phyloP scores from a whole-genome alignment of 345 rosid genomes.

The Lepidium aucheri region DNA sequence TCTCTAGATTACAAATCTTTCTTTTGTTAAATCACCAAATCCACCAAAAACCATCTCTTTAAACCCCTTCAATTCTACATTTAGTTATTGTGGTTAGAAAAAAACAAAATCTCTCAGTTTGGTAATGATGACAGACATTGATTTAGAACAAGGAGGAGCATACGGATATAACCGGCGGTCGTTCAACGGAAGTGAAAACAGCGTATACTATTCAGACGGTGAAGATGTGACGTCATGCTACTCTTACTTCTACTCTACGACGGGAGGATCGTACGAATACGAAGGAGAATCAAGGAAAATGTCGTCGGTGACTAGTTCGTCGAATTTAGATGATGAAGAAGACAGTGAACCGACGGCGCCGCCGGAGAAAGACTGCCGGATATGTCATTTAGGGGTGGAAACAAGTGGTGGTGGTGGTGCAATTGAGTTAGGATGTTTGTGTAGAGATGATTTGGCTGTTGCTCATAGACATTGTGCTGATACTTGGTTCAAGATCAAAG shows the following conservation, averaged over 20 bases:
- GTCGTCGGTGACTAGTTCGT: slow-evolving; percentile 40
- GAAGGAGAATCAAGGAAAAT: slow-evolving; percentile 29
- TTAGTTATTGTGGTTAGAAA: not conserved
- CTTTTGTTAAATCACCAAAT: slow-evolving; percentile 9
- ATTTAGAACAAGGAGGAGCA: slow-evolving; percentile 54
- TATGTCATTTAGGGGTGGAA: slow-evolving; percentile 84
- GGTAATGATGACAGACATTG: slow-evolving; percentile 30
- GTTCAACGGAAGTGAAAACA: slow-evolving; percentile 26
- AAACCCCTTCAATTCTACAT: not conserved
- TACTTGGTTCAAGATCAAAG: slow-evolving; percentile 94
- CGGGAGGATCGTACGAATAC: slow-evolving; percentile 57
- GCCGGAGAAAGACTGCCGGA: slow-evolving; percentile 62
- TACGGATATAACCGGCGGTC: slow-evolving; percentile 27
- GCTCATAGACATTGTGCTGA: slow-evolving; percentile 97
- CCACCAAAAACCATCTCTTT: slow-evolving; percentile 12
- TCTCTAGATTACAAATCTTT: not conserved
- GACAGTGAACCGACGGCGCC: slow-evolving; percentile 50
- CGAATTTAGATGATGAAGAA: slow-evolving; percentile 33
- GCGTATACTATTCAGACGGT: slow-evolving; percentile 68
- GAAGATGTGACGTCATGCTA: slow-evolving; percentile 64
- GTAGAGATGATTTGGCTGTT: slow-evolving; percentile 88
- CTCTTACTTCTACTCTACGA: slow-evolving; percentile 81
- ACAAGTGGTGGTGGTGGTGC: slow-evolving; percentile 53
- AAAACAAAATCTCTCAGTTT: not conserved
- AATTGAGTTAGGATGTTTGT: slow-evolving; percentile 81